Conservation (phyloP, 1,284 basidiomycete species). For the Crucibulum cyathiforme region DNA sequence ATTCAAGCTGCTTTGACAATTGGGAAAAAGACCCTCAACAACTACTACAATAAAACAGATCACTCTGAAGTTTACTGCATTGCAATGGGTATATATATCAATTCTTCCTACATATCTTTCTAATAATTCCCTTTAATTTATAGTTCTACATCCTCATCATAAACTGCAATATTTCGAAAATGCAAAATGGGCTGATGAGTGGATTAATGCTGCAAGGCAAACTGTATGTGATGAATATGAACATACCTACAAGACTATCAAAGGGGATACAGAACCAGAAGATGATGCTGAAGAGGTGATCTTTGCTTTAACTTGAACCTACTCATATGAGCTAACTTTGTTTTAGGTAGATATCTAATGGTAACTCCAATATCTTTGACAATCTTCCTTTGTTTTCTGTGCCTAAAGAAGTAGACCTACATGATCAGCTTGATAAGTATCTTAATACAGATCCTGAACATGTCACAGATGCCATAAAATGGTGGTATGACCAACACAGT, state of each 20-base stretch:
- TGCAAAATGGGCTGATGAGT: background rate
- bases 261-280: background rate
- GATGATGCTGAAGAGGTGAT: background rate
- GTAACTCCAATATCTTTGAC: background rate
- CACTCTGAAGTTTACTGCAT: background rate
- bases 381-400: background rate
- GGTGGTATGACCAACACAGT: background rate
- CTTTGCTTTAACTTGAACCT: background rate
- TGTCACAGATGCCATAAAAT: background rate
- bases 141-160: background rate
- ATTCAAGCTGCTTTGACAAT: background rate
- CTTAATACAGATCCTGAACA: background rate
- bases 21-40: background rate
- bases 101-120: background rate
- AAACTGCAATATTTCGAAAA: background rate
- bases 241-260: background rate
- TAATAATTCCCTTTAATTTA: background rate
- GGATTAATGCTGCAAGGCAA: background rate
- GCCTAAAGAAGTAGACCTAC: background rate
- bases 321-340: background rate
- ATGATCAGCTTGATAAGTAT: background rate
- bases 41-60: background rate
- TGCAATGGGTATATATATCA: background rate
- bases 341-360: background rate
- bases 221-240: background rate